phyloP scores from a whole-genome alignment of 139 green algal genomes.

The Tetraselmis striata region DNA sequence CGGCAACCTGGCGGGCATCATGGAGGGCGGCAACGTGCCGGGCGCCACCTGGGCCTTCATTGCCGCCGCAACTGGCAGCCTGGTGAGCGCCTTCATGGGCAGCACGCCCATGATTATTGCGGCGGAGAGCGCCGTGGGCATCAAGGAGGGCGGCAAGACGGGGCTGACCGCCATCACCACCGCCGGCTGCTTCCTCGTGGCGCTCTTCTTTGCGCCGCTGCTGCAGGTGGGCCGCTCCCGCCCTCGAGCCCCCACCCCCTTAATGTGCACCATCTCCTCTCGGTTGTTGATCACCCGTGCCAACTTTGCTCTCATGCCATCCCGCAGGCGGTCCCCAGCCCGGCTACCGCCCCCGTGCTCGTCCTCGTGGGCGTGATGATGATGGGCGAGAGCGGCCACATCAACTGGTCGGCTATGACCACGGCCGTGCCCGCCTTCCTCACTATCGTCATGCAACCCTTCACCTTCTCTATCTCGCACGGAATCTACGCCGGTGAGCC shows the following conservation, averaged over 20 bases:
- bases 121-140: slow-evolving; percentile 40
- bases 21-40: slow-evolving; percentile 21
- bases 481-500: slow-evolving; percentile 28
- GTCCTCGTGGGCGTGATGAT: slow-evolving; percentile 48
- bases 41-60: slow-evolving; percentile 29
- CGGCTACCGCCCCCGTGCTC: slow-evolving; percentile 35
- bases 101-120: slow-evolving; percentile 43
- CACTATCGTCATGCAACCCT: slow-evolving; percentile 42
- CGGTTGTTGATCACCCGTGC: too few relatives aligned
- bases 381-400: slow-evolving; percentile 38
- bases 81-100: slow-evolving; percentile 26
- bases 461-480: slow-evolving; percentile 48
- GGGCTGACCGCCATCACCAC: slow-evolving; percentile 33
- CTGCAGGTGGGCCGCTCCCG: slow-evolving; percentile 12
- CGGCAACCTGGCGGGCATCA: slow-evolving; percentile 27
- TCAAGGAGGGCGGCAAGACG: slow-evolving; percentile 44
- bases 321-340: slow-evolving; percentile 20
- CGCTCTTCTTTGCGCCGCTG: slow-evolving; percentile 34
- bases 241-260: too few relatives aligned
- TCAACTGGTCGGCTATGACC: slow-evolving; percentile 37
- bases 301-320: too few relatives aligned
- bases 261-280: too few relatives aligned
- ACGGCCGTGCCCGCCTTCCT: slow-evolving; percentile 41
- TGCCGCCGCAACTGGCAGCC: slow-evolving; percentile 16
- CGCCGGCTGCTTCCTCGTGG: slow-evolving; percentile 28